Percentiles rank a stretch among this genome's conserved stretches.
Evolutionary conservation across 441 rosid species (phyloP).

Genomic region (Manihot esculenta): DNA sequence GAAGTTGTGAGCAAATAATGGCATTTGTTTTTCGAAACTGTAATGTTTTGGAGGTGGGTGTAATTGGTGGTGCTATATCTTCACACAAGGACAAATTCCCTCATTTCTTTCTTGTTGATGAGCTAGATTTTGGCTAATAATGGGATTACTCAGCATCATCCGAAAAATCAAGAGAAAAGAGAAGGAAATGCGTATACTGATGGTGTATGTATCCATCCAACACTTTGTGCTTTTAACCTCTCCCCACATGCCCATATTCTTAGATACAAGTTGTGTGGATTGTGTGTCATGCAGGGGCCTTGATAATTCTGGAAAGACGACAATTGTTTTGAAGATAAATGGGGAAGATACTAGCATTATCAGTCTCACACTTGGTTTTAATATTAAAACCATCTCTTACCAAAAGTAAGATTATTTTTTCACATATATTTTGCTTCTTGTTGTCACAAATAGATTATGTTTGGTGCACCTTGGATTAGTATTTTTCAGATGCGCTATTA

Average conservation of each 20-base stretch:
- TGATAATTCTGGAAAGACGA: constrained; percentile 94
- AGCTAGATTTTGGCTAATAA: constrained; percentile 16
- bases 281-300: constrained; percentile 40
- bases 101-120: neutral
- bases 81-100: neutral
- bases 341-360: constrained; percentile 92
- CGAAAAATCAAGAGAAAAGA: constrained; percentile 91
- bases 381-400: constrained; percentile 74
- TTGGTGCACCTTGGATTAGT: neutral
- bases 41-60: neutral
- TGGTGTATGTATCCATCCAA: constrained; percentile 64
- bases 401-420: neutral
- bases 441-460: neutral
- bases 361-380: constrained; percentile 95
- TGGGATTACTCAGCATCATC: constrained; percentile 89
- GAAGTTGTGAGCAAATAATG: neutral
- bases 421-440: neutral
- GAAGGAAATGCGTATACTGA: constrained; percentile 94
- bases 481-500: neutral
- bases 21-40: neutral
- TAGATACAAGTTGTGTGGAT: neutral
- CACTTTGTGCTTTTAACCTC: neutral
- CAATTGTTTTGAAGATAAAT: constrained; percentile 85
- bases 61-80: neutral
- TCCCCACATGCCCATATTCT: neutral